Conservation (phyloP, 768 basidiomycete genomes). For the Daedalea quercina region DNA sequence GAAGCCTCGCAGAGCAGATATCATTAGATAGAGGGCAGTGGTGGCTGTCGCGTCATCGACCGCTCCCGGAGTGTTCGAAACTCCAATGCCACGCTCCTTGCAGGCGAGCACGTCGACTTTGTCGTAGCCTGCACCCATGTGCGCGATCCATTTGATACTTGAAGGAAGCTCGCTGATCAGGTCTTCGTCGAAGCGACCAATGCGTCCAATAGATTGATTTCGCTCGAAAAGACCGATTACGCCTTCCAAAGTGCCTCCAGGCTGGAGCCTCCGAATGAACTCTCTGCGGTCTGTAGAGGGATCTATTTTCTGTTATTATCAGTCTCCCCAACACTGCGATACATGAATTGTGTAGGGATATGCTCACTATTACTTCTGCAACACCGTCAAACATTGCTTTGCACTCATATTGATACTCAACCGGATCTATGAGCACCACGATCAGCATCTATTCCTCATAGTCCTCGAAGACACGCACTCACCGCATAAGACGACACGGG, state of each 20-base stretch:
- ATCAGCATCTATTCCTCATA: neutral
- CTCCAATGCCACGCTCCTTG: slow-evolving; percentile 61
- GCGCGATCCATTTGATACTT: slow-evolving; percentile 76
- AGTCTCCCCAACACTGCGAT: neutral
- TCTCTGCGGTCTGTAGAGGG: slow-evolving; percentile 37
- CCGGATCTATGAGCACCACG: slow-evolving; percentile 40
- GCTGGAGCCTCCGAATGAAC: slow-evolving; percentile 57
- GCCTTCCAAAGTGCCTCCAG: slow-evolving; percentile 70
- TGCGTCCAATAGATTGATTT: slow-evolving; percentile 53
- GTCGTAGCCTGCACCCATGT: slow-evolving; percentile 92
- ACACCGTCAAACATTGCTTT: slow-evolving; percentile 56
- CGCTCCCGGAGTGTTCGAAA: slow-evolving; percentile 87
- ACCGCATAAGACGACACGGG: slow-evolving; percentile 15
- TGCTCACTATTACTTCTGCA: slow-evolving; percentile 69
- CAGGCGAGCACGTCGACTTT: slow-evolving; percentile 74
- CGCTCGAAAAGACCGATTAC: slow-evolving; percentile 75
- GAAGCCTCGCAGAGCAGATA: slow-evolving; percentile 72
- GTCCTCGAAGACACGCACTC: neutral
- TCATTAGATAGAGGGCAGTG: slow-evolving; percentile 75
- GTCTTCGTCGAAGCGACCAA: slow-evolving; percentile 81
- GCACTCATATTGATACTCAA: slow-evolving; percentile 77
- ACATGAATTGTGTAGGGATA: slow-evolving; percentile 7
- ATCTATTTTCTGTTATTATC: slow-evolving; percentile 4
- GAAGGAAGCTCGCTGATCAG: slow-evolving; percentile 63
- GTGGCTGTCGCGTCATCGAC: slow-evolving; percentile 92